Evolutionary conservation across 345 rosid genomes (phyloP).

Genomic region (Clausena lansium): DNA sequence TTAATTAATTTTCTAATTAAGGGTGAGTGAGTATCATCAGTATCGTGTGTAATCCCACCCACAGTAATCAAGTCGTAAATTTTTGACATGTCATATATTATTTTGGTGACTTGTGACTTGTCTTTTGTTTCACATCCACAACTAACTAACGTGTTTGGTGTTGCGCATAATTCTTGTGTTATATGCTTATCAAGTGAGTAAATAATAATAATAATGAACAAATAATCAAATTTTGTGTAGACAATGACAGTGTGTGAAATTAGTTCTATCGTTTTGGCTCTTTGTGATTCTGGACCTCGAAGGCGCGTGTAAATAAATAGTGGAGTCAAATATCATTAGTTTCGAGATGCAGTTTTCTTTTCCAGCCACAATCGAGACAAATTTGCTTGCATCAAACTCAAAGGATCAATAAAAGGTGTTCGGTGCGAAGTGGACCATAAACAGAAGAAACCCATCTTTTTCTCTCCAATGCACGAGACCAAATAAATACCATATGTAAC

Average conservation of each 20-base stretch:
- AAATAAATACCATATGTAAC: too few relatives aligned
- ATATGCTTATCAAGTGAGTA: not conserved
- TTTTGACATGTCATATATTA: not conserved
- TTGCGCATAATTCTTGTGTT: not conserved
- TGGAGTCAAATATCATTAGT: not conserved
- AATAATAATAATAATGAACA: too few relatives aligned
- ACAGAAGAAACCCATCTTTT: not conserved
- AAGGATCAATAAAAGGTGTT: not conserved
- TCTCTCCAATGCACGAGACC: not conserved
- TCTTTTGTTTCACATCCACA: not conserved
- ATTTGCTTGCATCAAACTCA: not conserved
- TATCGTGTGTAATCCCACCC: not conserved
- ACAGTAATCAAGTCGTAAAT: not conserved
- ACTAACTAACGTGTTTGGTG: not conserved
- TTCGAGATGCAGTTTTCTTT: not conserved
- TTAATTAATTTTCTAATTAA: too few relatives aligned
- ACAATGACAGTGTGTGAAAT: not conserved
- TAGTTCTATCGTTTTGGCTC: not conserved
- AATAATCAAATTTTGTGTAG: not conserved
- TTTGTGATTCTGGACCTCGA: not conserved
- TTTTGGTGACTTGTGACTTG: not conserved
- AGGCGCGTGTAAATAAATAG: not conserved
- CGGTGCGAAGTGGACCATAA: not conserved
- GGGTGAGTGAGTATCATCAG: constrained; percentile 8
- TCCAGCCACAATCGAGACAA: not conserved